Base-by-base conservation (phyloP, 352 stramenopile genomes). In the Plasmopara muralis region DNA sequence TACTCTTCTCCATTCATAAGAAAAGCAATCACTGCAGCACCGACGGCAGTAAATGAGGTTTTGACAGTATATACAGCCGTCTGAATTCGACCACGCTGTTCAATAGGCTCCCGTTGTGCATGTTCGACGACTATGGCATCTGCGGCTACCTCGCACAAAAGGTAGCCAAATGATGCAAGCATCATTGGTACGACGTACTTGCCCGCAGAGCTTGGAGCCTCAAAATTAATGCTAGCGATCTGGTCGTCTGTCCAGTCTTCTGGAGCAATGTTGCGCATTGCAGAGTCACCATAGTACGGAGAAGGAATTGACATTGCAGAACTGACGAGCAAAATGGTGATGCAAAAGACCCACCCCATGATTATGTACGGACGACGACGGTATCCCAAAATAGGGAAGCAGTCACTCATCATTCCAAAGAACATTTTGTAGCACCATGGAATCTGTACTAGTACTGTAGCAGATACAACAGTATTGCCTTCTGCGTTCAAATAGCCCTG, bases 51-150 rank as follows among this genome's bases (percentile, higher is more conserved):
- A 49, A 72, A 78, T 7, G 50, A 51, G 0, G 62, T 71, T n/a
- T 72, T 70, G 5, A 77, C 42, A 13, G 50, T 57, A 43, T 85
- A 70, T 16, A 80, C 73, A 6, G 62, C 61, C 1, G 72, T 66
- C 25, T 83, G 72, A 10, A 78, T 47, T 2, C 63, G 64, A 0
- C 71, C 71, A 42, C 74, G 58, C 20, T 25, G 20, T 25, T 25
- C 20, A 3, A 25, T 25, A 25, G 63, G 72, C 31, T 85, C 70
- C 15, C 70, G 66, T 44, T 81, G 57, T 46, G 66, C 61, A 45
- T 68, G 62, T 65, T 86, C 71, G 9, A 85, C 72, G 13, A 84
- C 64, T 49, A 85, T 66, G n/a, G 77, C 70, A 51, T 84, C 74
- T 2, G 70, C 71, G 1, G 74, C 62, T 15, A 77, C 70, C 13